Evolutionary conservation across 148 eudicot genomes (phyloP).

Genomic region (Vaccinium macrocarpon): DNA sequence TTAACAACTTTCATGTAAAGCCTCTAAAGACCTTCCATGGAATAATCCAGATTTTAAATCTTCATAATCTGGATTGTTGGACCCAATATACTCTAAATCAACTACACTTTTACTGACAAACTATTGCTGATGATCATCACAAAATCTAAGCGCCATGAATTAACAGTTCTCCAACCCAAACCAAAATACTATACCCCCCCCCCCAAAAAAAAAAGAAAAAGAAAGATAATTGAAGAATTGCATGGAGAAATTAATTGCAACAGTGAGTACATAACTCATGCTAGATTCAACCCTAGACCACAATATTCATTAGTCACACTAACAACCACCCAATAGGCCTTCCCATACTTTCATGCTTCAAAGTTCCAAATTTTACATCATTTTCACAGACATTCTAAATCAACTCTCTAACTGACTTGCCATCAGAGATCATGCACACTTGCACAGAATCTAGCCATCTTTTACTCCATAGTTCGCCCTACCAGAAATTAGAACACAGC

Average conservation of each 20-base stretch:
- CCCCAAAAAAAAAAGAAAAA: background rate
- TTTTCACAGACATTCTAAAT: background rate
- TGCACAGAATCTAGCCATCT: background rate
- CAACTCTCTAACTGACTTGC: background rate
- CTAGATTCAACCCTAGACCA: background rate
- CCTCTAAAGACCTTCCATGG: background rate
- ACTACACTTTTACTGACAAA: background rate
- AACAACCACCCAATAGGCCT: background rate
- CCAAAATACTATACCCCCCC: background rate
- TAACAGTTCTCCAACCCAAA: background rate
- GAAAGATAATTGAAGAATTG: background rate
- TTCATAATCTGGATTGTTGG: background rate
- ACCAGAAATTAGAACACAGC: background rate
- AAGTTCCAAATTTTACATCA: background rate
- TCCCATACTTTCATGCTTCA: background rate
- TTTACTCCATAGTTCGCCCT: background rate
- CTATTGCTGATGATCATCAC: background rate
- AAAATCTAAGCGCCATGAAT: background rate
- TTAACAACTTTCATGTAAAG: background rate
- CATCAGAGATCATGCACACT: background rate
- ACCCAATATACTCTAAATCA: background rate
- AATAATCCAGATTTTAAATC: background rate
- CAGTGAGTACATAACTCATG: background rate
- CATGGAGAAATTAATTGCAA: background rate
- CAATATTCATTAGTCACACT: background rate